A percentile compares a stretch with the other conserved stretches of the same genome.
These are phyloP conservation scores for Albugo laibachii DNA, from an alignment of 352 stramenopile species.

Conservation along the genomic window DNA sequence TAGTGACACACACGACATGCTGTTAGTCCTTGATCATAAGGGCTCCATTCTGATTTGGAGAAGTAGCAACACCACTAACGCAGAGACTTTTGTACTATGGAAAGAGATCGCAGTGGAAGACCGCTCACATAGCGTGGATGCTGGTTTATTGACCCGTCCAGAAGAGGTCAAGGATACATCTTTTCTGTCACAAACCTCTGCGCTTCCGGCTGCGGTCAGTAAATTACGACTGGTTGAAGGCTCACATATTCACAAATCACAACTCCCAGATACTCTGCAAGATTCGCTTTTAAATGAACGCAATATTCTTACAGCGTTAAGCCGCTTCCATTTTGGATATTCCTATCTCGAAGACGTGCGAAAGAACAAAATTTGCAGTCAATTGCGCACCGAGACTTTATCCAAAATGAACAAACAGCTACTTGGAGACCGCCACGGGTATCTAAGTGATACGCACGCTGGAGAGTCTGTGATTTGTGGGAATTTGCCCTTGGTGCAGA, in stretches of 20 bases:
- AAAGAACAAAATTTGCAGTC: slow-evolving; percentile 29
- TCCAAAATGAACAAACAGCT: slow-evolving; percentile 42
- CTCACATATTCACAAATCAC: no score
- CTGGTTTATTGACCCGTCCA: slow-evolving; percentile 7
- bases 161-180: slow-evolving; percentile 5
- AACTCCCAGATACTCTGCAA: slow-evolving; percentile 8
- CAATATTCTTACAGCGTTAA: slow-evolving; percentile 48
- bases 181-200: neutral
- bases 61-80: slow-evolving; percentile 18
- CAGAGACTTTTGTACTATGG: slow-evolving; percentile 40
- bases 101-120: slow-evolving; percentile 10
- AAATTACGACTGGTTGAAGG: no score
- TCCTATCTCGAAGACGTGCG: slow-evolving; percentile 30
- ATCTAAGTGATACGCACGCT: slow-evolving; percentile 30
- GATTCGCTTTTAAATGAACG: slow-evolving; percentile 40
- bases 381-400: slow-evolving; percentile 32
- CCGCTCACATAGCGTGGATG: neutral
- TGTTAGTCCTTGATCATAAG: slow-evolving; percentile 46
- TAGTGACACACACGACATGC: slow-evolving; percentile 18
- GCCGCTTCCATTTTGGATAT: slow-evolving; percentile 51
- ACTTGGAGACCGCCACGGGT: slow-evolving; percentile 25
- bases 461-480: slow-evolving; percentile 46
- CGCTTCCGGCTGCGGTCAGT: no score
- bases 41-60: slow-evolving; percentile 61
- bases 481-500: slow-evolving; percentile 32